phyloP scores from a whole-genome alignment of 2,329 filamentous ascomycete species.

The Penicillium carneum region DNA sequence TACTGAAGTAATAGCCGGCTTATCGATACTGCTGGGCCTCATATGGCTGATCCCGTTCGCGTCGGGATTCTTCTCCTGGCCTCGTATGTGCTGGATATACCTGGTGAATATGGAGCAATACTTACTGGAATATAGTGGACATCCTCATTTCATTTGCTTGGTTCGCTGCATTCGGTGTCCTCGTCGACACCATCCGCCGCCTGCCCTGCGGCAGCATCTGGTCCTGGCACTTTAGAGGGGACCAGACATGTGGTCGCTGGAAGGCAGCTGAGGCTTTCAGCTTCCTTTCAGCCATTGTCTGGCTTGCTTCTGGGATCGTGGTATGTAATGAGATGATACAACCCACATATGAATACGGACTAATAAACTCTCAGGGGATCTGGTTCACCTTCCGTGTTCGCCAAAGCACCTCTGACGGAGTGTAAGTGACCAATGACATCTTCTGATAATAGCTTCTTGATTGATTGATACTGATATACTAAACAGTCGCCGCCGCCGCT shows the following conservation, averaged over 20 bases:
- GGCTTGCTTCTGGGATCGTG: conserved; percentile 71
- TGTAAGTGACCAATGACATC: conserved; percentile 31
- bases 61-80: conserved; percentile 72
- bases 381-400: conserved; percentile 48
- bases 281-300: conserved; percentile 74
- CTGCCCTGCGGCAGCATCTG: conserved; percentile 65
- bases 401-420: conserved; percentile 22
- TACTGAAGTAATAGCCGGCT: conserved; percentile 72
- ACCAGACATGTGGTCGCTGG: conserved; percentile 69
- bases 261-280: conserved; percentile 75
- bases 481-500: conserved; percentile 26
- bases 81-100: conserved; percentile 46
- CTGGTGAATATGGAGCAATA: not conserved
- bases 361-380: conserved; percentile 39
- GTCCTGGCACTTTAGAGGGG: conserved; percentile 63
- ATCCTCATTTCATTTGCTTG: conserved; percentile 72
- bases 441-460: not conserved
- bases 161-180: conserved; percentile 73
- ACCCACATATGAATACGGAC: not conserved
- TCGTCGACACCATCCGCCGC: conserved; percentile 64
- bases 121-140: conserved; percentile 59
- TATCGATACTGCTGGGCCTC: conserved; percentile 73
- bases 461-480: conserved; percentile 2
- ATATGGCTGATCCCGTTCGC: conserved; percentile 77
- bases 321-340: conserved; percentile 37